Conservation (phyloP, 352 stramenopile genomes). For the Phytopythium mirpurense region DNA sequence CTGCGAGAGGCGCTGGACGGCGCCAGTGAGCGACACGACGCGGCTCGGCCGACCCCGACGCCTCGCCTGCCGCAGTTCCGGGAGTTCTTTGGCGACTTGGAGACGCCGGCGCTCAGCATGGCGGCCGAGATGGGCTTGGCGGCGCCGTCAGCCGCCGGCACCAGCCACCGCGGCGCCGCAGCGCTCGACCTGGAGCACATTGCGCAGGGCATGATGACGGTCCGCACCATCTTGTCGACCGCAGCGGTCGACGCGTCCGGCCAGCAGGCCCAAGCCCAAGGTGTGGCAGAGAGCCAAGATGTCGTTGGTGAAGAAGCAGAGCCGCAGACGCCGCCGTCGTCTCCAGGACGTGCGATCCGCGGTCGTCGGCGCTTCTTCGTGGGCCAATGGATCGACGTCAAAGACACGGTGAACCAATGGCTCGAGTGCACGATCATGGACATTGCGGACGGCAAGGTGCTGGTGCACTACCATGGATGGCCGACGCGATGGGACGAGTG, state of each 20-base stretch:
- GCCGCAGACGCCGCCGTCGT: slow-evolving; percentile 8
- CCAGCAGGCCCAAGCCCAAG: background rate
- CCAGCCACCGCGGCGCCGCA: background rate
- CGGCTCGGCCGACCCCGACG: no score
- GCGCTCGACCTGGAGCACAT: slow-evolving; percentile 46
- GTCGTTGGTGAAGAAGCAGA: slow-evolving; percentile 1
- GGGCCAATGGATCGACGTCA: slow-evolving; percentile 96
- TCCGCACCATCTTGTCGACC: slow-evolving; percentile 52
- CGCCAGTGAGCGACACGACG: background rate
- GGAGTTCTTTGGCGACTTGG: slow-evolving; percentile 33
- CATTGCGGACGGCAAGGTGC: slow-evolving; percentile 77
- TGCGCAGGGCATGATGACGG: slow-evolving; percentile 43
- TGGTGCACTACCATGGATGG: slow-evolving; percentile 98
- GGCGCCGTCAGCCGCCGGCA: background rate
- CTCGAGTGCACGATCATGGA: slow-evolving; percentile 95
- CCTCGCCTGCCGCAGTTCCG: slow-evolving; percentile 30
- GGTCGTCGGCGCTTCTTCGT: slow-evolving; percentile 63
- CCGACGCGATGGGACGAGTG: slow-evolving; percentile 97
- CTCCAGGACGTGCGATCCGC: slow-evolving; percentile 13
- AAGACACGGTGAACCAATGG: slow-evolving; percentile 98
- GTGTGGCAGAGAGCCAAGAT: background rate
- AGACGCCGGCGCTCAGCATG: slow-evolving; percentile 18
- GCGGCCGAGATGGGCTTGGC: slow-evolving; percentile 26
- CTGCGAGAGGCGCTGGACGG: slow-evolving; percentile 41
- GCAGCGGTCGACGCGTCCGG: background rate